Evolutionary conservation across 2,329 filamentous ascomycete genomes (phyloP), one percentile per base, ranked within the genome.

Genomic region (Neofusicoccum umdonicola): DNA sequence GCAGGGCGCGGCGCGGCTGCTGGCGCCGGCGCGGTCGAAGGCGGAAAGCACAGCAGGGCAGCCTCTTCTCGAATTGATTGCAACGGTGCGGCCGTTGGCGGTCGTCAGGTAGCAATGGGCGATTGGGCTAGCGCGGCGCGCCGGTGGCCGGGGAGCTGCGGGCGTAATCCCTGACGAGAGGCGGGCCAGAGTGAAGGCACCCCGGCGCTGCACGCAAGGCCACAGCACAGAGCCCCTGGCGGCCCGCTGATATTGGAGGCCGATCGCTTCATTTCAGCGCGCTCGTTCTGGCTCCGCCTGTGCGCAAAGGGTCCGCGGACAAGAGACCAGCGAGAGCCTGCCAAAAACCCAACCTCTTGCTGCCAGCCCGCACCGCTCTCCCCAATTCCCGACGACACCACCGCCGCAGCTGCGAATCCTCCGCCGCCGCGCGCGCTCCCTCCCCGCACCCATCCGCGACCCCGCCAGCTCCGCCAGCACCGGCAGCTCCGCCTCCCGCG

Each of bases 211-310:
- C 51, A 56, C 54, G 54, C 54, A 57, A 57, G 19, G 31, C 56
- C 39, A 22, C 56, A 45, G 58, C 58, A 62, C 58, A 11, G 58
- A 19, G 35, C 45, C 58, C 44, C 34, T 12, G 34, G 44, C 34
- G 58, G 58, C 58, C 58, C 45, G 34, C 9, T 31, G 58, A 62
- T 62, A 62, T 62, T 62, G 58, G 58, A 62, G 58, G 58, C 58
- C 58, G 58, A 62, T 62, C 58, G 58, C 56, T 47, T 62, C 58
- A 62, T 62, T 62, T 62, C 58, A 50, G 22, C 47, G 45, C 31
- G 47, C 44, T 51, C 58, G 58, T 51, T 50, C 47, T 62, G 58
- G 58, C 44, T 39, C 41, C 31, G 52, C 39, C 52, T 57, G 52
- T 44, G 35, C 51, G 44, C 22, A 39, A 39, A 57, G 54, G 54